Base-by-base conservation (phyloP, 352 stramenopile genomes). In the Pythium biforme region DNA sequence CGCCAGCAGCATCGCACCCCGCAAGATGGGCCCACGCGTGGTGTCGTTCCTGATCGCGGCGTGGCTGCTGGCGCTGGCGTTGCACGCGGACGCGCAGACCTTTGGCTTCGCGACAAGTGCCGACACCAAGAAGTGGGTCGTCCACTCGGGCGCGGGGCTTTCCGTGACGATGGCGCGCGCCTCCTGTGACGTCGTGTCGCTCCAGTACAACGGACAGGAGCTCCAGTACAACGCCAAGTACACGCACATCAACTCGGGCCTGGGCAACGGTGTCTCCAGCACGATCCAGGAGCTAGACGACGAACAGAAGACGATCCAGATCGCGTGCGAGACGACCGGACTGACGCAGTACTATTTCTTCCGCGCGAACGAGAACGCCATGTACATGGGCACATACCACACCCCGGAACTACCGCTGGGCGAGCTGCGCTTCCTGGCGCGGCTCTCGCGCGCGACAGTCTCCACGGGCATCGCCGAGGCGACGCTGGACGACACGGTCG, bases 311-410 rank as follows among this genome's bases (percentile, higher is more conserved):
- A 79, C 72, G 7, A 75, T 85, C 45, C 69, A 74, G 26, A 51
- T 85, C 23, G 72, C 66, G 45, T 86, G 76, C 59, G 66, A 62
- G 9, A 72, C 52, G 10, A 64, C 51, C 1, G 74, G 76, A 1
- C 41, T 86, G 26, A 75, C 74, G 55, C 76, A 86, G 56, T 83
- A 79, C 34, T 83, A 80, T 31, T 66, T 83, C 11, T 80, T 86
- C 68, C 73, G 76, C 14, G 73, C 74, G 1, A 73, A 78, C 40
- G 76, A 86, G 59, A 86, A 79, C 34, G 59, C 62, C 27, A 57
- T 86, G 39, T 86, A 86, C 67, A 83, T 86, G 74, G 76, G 74
- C 26, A 86, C 74, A 10, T 74, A 83, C 72, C 72, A 82, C 64
- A 69, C 59, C 19, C 59, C 52, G 8, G 65, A 71, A 27, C 61